Conservation (phyloP, 1,139 yeast species). For the Candida frijolesensis region DNA sequence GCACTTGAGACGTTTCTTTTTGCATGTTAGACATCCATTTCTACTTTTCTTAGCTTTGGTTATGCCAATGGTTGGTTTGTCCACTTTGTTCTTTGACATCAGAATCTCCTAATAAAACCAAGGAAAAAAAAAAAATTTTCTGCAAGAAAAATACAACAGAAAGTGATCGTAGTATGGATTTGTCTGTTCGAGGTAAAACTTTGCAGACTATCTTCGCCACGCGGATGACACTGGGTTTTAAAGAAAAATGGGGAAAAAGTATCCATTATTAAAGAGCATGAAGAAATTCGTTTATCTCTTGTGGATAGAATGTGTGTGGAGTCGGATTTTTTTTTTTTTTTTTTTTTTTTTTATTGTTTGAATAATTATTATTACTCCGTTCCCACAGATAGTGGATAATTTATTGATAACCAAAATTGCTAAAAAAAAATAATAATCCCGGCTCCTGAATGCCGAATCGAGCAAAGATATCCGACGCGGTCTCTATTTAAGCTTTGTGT, state of each 20-base stretch:
- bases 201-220: neutral
- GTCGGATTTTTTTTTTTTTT: neutral
- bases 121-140: neutral
- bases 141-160: neutral
- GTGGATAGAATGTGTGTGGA: neutral
- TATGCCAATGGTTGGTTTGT: neutral
- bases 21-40: conserved; percentile 87
- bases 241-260: neutral
- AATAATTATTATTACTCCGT: neutral
- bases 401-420: neutral
- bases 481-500: neutral
- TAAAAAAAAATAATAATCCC: neutral
- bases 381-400: neutral
- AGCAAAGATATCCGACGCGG: neutral
- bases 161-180: neutral
- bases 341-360: neutral
- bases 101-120: neutral
- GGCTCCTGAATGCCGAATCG: neutral
- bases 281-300: neutral
- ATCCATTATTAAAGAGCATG: neutral
- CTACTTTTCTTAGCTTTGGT: conserved; percentile 50
- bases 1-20: conserved; percentile 85
- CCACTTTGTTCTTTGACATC: neutral
- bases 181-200: conserved; percentile 1
- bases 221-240: neutral